Percentiles rank a stretch among this genome's conserved stretches.
These are phyloP conservation scores for Lactarius vividus DNA, from an alignment of 768 basidiomycete species.

Conservation along the genomic window DNA sequence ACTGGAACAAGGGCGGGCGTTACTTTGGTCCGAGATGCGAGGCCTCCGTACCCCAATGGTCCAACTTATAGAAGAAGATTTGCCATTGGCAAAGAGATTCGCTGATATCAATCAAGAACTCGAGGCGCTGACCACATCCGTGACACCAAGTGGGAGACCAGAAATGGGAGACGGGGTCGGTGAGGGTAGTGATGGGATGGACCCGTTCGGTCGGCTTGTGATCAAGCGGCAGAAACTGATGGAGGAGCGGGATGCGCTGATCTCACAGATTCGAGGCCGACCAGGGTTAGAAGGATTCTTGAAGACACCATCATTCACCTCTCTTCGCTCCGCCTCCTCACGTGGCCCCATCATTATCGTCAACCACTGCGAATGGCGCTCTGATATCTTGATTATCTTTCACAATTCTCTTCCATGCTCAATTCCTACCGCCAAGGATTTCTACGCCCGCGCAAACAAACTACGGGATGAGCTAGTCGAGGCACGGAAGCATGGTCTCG, in stretches of 20 bases:
- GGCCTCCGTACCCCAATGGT: conserved; percentile 3
- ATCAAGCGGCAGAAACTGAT: conserved; percentile 1
- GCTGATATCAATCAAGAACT: neutral
- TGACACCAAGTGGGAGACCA: neutral
- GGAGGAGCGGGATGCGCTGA: neutral
- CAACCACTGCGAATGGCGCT: conserved; percentile 5
- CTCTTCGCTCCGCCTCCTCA: neutral
- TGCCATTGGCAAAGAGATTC: conserved; percentile 1
- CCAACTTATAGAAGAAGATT: neutral
- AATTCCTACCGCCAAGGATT: neutral
- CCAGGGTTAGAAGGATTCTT: conserved; percentile 9
- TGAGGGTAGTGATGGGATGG: neutral
- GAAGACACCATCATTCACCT: neutral
- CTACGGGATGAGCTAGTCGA: neutral
- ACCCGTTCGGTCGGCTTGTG: neutral
- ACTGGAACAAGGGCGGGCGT: conserved; percentile 7
- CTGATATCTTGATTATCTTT: conserved; percentile 7
- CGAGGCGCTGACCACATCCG: neutral
- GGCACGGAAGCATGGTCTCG: neutral
- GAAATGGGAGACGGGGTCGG: neutral
- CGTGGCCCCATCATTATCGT: conserved; percentile 10
- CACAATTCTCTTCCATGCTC: neutral
- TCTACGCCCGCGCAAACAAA: neutral
- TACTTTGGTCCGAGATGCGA: conserved; percentile 14
- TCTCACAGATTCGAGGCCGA: neutral